phyloP scores from a whole-genome alignment of 768 basidiomycete genomes.

The Holtermannia corniformis region DNA sequence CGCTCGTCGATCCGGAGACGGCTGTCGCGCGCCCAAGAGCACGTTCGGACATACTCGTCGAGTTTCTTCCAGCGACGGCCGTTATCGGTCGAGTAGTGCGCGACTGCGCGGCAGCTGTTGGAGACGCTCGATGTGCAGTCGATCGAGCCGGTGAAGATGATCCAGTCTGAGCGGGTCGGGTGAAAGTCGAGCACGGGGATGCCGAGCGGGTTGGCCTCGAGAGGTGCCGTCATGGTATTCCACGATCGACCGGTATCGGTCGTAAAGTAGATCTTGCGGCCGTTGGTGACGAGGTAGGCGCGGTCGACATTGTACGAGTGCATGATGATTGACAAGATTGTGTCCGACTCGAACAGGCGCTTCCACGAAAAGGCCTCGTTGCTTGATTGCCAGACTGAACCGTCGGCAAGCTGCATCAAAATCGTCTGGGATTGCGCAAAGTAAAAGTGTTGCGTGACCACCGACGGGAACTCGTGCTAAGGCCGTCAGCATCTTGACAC shows the following conservation, averaged over 20 bases:
- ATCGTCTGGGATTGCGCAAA: constrained; percentile 75
- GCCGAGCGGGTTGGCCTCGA: constrained; percentile 67
- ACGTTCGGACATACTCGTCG: constrained; percentile 80
- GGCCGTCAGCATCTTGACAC: background rate
- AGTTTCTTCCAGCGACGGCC: constrained; percentile 66
- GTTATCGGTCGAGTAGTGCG: constrained; percentile 65
- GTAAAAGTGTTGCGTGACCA: constrained; percentile 65
- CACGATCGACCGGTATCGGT: constrained; percentile 71
- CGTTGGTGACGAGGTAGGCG: constrained; percentile 78
- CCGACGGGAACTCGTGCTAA: constrained; percentile 36
- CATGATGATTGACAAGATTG: constrained; percentile 75
- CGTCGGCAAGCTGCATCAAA: constrained; percentile 66
- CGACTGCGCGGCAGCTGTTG: constrained; percentile 60
- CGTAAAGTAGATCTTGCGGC: constrained; percentile 60
- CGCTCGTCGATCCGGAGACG: constrained; percentile 68
- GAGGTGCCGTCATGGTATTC: constrained; percentile 53
- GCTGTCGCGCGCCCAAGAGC: constrained; percentile 80
- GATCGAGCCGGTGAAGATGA: constrained; percentile 79
- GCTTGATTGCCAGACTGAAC: constrained; percentile 81
- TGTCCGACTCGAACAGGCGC: constrained; percentile 52
- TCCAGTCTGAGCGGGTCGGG: constrained; percentile 59
- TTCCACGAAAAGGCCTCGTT: constrained; percentile 93
- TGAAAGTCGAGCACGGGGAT: constrained; percentile 78
- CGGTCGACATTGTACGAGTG: constrained; percentile 70
- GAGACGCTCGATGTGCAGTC: constrained; percentile 50